A percentile compares a stretch with the other conserved stretches of the same genome.
Conservation (phyloP, 805 yeast species). For the Saccharomycopsis sp. region DNA sequence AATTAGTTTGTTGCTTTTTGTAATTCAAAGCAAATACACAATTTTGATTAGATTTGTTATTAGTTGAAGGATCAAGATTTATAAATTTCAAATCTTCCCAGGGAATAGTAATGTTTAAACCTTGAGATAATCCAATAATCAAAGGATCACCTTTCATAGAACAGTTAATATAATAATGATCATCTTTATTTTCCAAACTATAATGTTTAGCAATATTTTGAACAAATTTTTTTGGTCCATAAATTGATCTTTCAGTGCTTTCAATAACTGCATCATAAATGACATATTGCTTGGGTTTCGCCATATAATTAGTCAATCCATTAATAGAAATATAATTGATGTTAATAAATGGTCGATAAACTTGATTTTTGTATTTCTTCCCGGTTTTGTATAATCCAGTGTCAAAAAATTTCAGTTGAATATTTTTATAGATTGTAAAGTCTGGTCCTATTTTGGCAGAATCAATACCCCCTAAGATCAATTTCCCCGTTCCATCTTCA, state of each 20-base stretch:
- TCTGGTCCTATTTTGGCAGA: conserved; percentile 4
- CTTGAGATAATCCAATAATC: conserved; percentile 3
- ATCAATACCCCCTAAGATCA: conserved; percentile 15
- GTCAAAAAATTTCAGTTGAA: conserved; percentile 4
- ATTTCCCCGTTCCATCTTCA: conserved; percentile 9
- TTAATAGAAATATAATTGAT: conserved; percentile 3
- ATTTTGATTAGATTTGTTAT: conserved; percentile 12
- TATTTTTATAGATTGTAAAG: conserved; percentile 6
- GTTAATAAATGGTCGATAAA: conserved; percentile 11
- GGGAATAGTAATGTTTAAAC: conserved; percentile 15
- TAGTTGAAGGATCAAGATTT: conserved; percentile 15
- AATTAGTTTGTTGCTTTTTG: conserved; percentile 13
- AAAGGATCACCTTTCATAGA: conserved; percentile 8
- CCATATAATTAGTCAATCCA: conserved; percentile 5
- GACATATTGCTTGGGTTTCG: background rate
- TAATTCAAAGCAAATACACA: conserved; percentile 16
- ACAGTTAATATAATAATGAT: conserved; percentile 14
- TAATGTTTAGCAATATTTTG: conserved; percentile 10
- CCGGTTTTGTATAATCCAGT: conserved; percentile 9
- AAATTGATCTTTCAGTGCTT: conserved; percentile 13
- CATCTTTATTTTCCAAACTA: conserved; percentile 2
- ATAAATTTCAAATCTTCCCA: conserved; percentile 14
- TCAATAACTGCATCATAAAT: conserved; percentile 14
- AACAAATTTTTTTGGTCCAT: conserved; percentile 11
- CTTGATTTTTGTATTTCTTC: conserved; percentile 2